Conservation (phyloP, 2,329 filamentous ascomycete species). For the Thelonectria blattea region DNA sequence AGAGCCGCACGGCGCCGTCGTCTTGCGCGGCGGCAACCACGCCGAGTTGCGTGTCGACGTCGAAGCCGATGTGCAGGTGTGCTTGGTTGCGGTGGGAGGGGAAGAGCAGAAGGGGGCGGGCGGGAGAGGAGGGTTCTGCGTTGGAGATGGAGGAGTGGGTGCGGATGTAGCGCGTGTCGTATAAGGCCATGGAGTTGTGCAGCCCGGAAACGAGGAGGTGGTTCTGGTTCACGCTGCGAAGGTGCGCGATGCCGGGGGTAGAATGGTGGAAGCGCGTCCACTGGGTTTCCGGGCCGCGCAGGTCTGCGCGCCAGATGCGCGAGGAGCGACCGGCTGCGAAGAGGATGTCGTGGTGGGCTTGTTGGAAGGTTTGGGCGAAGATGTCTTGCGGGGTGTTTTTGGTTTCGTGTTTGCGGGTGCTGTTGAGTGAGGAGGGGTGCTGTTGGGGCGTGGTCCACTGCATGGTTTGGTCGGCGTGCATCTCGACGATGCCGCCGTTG, state of each 20-base stretch:
- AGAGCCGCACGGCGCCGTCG: constrained; percentile 54
- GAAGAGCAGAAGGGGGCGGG: constrained; percentile 54
- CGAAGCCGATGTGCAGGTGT: constrained; percentile 57
- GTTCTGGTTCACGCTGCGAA: constrained; percentile 55
- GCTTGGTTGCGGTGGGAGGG: constrained; percentile 57
- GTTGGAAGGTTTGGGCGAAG: constrained; percentile 57
- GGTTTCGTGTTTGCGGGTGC: too few relatives aligned
- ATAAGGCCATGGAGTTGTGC: constrained; percentile 56
- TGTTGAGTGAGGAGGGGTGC: constrained; percentile 9
- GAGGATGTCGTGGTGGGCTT: constrained; percentile 51
- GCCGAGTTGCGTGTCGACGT: constrained; percentile 53
- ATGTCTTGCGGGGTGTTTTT: constrained; percentile 44
- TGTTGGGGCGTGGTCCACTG: constrained; percentile 42
- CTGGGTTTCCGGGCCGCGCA: constrained; percentile 45
- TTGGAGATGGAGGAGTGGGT: too few relatives aligned
- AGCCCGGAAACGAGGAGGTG: constrained; percentile 61
- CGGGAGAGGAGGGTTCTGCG: not conserved
- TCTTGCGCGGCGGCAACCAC: constrained; percentile 62
- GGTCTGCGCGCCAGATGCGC: constrained; percentile 53
- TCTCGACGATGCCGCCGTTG: constrained; percentile 51
- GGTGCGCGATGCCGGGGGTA: constrained; percentile 52
- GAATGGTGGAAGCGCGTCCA: constrained; percentile 45
- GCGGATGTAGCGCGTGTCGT: constrained; percentile 58
- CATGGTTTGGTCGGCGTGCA: constrained; percentile 42
- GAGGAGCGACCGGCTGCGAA: constrained; percentile 59